Evolutionary conservation across 2,329 filamentous ascomycete species (phyloP).

Genomic region (Colletotrichum gigasporum): DNA sequence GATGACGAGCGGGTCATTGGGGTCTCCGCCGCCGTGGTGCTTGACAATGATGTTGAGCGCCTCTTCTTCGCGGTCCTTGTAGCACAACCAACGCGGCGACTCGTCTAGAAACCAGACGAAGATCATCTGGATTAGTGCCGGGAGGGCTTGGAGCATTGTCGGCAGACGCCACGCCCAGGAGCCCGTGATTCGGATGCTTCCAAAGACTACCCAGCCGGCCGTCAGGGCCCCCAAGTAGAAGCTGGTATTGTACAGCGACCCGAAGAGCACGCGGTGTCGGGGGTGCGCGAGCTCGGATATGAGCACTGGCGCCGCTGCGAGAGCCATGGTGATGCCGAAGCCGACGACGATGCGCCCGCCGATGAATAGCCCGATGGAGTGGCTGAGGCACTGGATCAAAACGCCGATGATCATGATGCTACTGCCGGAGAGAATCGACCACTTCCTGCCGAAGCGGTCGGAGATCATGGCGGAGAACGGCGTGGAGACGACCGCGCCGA

Average conservation of each 20-base stretch:
- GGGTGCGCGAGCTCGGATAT: conserved; percentile 41
- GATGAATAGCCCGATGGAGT: conserved; percentile 41
- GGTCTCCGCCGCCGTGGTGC: conserved; percentile 62
- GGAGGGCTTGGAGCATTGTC: not conserved
- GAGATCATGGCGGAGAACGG: conserved; percentile 46
- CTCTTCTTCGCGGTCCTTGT: conserved; percentile 41
- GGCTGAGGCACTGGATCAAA: conserved; percentile 42
- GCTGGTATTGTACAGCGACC: conserved; percentile 44
- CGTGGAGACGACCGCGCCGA: conserved; percentile 49
- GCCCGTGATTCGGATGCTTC: conserved; percentile 34
- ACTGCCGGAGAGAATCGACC: conserved; percentile 45
- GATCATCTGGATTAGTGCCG: conserved; percentile 4
- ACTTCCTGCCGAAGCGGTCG: conserved; percentile 51
- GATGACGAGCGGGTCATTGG: conserved; percentile 58
- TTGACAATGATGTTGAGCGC: conserved; percentile 41
- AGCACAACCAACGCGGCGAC: conserved; percentile 43
- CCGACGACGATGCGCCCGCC: conserved; percentile 43
- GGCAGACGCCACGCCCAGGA: conserved; percentile 1
- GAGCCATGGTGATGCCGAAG: conserved; percentile 40
- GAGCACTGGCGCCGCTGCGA: conserved; percentile 42
- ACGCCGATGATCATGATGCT: conserved; percentile 42
- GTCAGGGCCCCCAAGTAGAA: conserved; percentile 47
- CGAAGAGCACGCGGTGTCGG: conserved; percentile 29
- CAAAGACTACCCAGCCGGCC: conserved; percentile 48
- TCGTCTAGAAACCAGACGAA: conserved; percentile 36